Evolutionary conservation across 2,329 filamentous ascomycete genomes (phyloP).

Genomic region (Hypoxylon sp.): DNA sequence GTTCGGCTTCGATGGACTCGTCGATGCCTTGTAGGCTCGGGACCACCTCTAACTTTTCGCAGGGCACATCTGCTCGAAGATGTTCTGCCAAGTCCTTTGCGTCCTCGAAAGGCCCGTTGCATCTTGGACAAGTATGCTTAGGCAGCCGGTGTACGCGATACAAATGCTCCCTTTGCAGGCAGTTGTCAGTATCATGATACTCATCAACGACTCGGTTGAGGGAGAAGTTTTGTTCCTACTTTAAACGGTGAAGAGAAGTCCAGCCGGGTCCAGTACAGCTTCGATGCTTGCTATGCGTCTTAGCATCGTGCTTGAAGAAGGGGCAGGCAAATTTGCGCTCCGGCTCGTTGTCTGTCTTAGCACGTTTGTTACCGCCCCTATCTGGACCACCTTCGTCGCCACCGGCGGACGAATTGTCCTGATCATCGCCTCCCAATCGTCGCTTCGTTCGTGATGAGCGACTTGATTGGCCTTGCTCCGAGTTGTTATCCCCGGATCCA

Average conservation of each 20-base stretch:
- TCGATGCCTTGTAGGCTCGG: slow-evolving; percentile 41
- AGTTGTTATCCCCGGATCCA: slow-evolving; percentile 6
- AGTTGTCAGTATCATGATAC: slow-evolving; percentile 1
- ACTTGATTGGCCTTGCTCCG: slow-evolving; percentile 26
- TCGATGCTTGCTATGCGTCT: slow-evolving; percentile 33
- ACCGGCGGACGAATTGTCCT: slow-evolving; percentile 39
- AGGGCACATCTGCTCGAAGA: slow-evolving; percentile 42
- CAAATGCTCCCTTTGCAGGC: slow-evolving; percentile 40
- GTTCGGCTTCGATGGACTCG: slow-evolving; percentile 40
- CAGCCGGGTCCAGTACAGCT: slow-evolving; percentile 40
- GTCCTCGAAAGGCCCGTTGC: slow-evolving; percentile 38
- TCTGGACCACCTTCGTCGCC: slow-evolving; percentile 44
- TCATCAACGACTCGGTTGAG: background rate
- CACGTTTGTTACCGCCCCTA: slow-evolving; percentile 49
- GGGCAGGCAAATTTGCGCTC: slow-evolving; percentile 48
- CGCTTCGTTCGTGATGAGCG: slow-evolving; percentile 40
- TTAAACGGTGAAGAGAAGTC: slow-evolving; percentile 43
- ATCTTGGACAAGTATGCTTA: slow-evolving; percentile 42
- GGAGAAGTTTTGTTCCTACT: slow-evolving; percentile 40
- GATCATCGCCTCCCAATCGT: slow-evolving; percentile 41
- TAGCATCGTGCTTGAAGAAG: slow-evolving; percentile 48
- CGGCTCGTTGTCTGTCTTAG: slow-evolving; percentile 45
- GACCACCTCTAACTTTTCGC: slow-evolving; percentile 37
- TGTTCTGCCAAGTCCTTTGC: slow-evolving; percentile 38
- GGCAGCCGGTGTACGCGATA: slow-evolving; percentile 42